Conservation (phyloP, 2,329 filamentous ascomycete genomes). For the Sclerotinia spermophila region DNA sequence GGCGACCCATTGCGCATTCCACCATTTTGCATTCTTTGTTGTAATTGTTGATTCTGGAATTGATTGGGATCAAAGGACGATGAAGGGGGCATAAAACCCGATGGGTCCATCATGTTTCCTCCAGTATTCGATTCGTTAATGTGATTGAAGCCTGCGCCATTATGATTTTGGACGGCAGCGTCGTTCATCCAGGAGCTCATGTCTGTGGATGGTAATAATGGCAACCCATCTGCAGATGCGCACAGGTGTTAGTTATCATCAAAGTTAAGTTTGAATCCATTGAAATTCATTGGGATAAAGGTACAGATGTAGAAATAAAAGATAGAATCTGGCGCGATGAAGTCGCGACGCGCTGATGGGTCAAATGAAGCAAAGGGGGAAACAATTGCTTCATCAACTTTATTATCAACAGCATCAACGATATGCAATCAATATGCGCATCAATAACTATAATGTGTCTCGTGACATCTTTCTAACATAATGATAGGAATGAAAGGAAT, state of each 20-base stretch:
- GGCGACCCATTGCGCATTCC: conserved; percentile 79
- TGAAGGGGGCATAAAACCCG: conserved; percentile 58
- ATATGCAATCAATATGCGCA: conserved; percentile 8
- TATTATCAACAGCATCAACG: conserved; percentile 16
- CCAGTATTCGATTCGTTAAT: conserved; percentile 55
- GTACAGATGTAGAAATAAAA: conserved; percentile 9
- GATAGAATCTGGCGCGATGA: conserved; percentile 17
- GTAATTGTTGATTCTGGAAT: conserved; percentile 48
- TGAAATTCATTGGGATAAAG: conserved; percentile 10
- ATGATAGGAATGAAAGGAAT: conserved; percentile 15
- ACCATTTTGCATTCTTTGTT: conserved; percentile 71
- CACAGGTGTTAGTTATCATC: conserved; percentile 33
- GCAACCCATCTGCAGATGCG: conserved; percentile 37
- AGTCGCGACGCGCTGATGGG: conserved; percentile 18
- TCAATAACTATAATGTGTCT: conserved; percentile 11
- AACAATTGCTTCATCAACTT: conserved; percentile 23
- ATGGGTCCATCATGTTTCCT: conserved; percentile 61
- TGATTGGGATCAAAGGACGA: conserved; percentile 56
- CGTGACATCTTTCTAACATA: conserved; percentile 20
- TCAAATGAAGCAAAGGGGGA: conserved; percentile 20
- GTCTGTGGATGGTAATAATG: conserved; percentile 46
- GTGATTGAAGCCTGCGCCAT: conserved; percentile 65
- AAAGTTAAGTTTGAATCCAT: conserved; percentile 18
- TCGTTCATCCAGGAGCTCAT: conserved; percentile 74
- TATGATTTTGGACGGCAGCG: conserved; percentile 62